Base-by-base conservation (phyloP, 257 asterid genomes). In the Paraleonurus japonicus region DNA sequence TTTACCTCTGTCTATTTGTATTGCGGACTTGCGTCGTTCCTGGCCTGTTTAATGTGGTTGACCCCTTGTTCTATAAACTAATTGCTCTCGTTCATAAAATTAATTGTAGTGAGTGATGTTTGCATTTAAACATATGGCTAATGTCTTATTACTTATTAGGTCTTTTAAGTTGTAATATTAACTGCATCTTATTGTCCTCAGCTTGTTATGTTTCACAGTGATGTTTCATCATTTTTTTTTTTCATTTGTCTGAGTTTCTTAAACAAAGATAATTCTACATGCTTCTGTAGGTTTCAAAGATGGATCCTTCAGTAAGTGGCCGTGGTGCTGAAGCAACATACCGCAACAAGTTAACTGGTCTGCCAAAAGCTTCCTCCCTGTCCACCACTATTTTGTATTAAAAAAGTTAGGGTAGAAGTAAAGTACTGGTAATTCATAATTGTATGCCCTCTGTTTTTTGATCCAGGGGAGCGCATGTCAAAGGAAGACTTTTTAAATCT, bases 251-350 rank as follows among this genome's bases (percentile, higher is more conserved):
- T 78, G 60, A 23, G 30, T 48, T 64, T 39, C 77, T 72, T 16
- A 70, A 41, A 59, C 45, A 37, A 27, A 39, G 45, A 37, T 65
- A 22, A 28, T 63, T 53, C 15, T 51, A 13, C 30, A 30, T 73
- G 50, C 61, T 70, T 10, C 71, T 75, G 61, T 75, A 94, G 97
- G 89, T 89, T 88, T 76, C 79, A 74, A 84, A 85, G 61, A 82
- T 94, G 96, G 96, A 91, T 82, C 88, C 95, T 67, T 75, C 88
- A 28, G 78, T 85, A 16, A 94, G 96, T 39, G 98, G 99, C 43
- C 84, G 84, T 55, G 85, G 79, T 69, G 99, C 99, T 69, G 96
- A 84, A 72, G 80, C 89, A 5, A 82, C 81, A 47, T 94, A 91
- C 84, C 96, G 99, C 48, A 78, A 94, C 78, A 91, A 85, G 85